Conservation (phyloP, 1,284 basidiomycete genomes). For the Tremellales sp. region DNA sequence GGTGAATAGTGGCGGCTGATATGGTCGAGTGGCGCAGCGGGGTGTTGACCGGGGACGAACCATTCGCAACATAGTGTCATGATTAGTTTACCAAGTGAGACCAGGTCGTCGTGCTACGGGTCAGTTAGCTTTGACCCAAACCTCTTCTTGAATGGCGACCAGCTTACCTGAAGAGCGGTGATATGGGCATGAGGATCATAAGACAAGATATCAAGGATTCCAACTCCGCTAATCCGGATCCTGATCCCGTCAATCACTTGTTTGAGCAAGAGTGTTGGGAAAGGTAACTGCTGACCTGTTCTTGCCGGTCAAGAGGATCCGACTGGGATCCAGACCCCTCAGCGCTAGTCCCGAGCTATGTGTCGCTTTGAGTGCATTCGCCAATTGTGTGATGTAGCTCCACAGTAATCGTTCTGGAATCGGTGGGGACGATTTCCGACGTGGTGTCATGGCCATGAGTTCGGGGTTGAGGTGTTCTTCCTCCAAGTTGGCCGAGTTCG, state of each 20-base stretch:
- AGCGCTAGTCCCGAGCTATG: conserved; percentile 80
- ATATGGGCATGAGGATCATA: conserved; percentile 67
- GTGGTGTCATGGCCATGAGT: conserved; percentile 25
- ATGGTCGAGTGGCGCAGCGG: conserved; percentile 70
- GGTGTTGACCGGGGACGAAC: conserved; percentile 47
- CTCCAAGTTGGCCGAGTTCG: conserved; percentile 76
- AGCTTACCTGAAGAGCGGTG: conserved; percentile 55
- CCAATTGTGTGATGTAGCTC: conserved; percentile 90
- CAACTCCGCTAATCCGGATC: conserved; percentile 74
- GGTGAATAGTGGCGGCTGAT: conserved; percentile 70
- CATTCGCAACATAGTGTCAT: conserved; percentile 68
- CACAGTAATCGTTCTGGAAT: conserved; percentile 83
- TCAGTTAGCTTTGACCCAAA: background rate
- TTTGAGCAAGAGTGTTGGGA: too few species aligned
- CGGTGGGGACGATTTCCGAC: conserved; percentile 22
- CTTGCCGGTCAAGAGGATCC: conserved; percentile 82
- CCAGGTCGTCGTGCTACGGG: conserved; percentile 74
- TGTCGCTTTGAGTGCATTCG: conserved; percentile 76
- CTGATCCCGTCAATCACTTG: conserved; percentile 52
- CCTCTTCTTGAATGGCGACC: background rate
- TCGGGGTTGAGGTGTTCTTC: conserved; percentile 58
- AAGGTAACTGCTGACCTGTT: conserved; percentile 60
- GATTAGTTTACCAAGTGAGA: conserved; percentile 79
- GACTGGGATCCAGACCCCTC: conserved; percentile 78
- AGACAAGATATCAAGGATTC: conserved; percentile 76